Evolutionary conservation across 176 grass and related monocot genomes (phyloP).

Genomic region (Saccharum officinarum): DNA sequence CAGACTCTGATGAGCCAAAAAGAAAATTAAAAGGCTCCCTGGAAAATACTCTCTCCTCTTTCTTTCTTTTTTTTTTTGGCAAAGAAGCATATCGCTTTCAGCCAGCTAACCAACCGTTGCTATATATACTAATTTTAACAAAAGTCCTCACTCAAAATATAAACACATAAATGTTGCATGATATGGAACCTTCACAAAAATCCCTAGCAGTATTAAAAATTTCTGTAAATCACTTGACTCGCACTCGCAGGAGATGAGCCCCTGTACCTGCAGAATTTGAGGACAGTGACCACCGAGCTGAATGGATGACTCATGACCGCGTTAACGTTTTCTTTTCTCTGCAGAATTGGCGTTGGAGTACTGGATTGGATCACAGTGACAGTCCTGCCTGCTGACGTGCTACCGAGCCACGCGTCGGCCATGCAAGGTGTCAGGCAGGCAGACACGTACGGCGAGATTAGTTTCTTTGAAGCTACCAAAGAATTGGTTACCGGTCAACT

Average conservation of each 20-base stretch:
- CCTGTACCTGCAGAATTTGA: conserved; percentile 1
- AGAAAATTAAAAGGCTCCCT: background rate
- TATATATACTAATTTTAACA: background rate
- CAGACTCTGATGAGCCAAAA: background rate
- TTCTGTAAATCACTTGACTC: background rate
- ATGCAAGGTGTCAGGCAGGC: conserved; percentile 41
- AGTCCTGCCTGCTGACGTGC: conserved; percentile 17
- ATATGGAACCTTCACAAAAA: background rate
- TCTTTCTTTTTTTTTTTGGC: too few species aligned
- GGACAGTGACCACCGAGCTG: conserved; percentile 1
- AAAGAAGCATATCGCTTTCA: background rate
- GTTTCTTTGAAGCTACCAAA: background rate
- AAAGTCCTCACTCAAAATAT: background rate
- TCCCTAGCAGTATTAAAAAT: background rate
- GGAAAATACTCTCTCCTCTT: background rate
- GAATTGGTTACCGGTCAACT: conserved; percentile 18
- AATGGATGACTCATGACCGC: background rate
- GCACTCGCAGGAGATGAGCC: background rate
- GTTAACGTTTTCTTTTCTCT: background rate
- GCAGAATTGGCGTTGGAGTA: conserved; percentile 5
- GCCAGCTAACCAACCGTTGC: background rate
- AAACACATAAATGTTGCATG: background rate
- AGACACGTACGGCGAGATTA: background rate
- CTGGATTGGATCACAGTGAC: conserved; percentile 17
- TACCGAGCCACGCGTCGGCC: conserved; percentile 41